A percentile compares a stretch with the other conserved stretches of the same genome.
Evolutionary conservation across 2,329 filamentous ascomycete species (phyloP).

Genomic region (Grosmannia clavigera): DNA sequence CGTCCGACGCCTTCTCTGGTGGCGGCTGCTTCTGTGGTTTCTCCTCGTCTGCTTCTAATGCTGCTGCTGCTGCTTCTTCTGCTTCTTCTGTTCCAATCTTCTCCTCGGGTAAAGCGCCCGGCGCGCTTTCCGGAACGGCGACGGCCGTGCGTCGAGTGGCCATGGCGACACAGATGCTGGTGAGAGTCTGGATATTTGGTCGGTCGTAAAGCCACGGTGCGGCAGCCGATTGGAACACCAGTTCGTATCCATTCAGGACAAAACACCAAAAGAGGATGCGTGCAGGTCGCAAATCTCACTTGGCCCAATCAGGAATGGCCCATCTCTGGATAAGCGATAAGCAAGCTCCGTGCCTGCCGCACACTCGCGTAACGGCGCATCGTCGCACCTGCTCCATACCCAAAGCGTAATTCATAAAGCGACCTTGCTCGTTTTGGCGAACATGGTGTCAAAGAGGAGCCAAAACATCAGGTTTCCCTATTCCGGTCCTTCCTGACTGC

Average conservation of each 20-base stretch:
- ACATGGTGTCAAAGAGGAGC: not conserved
- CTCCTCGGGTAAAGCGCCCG: not conserved
- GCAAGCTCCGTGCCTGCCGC: not conserved
- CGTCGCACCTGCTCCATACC: not conserved
- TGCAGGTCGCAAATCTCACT: not conserved
- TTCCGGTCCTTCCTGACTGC: not conserved
- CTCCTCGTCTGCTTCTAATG: not conserved
- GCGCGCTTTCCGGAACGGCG: not conserved
- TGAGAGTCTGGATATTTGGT: not conserved
- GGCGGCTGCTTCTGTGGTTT: constrained; percentile 44
- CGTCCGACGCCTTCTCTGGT: constrained; percentile 59
- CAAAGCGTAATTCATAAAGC: not conserved
- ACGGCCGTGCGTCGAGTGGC: constrained; percentile 5
- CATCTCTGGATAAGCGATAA: not conserved
- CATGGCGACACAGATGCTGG: constrained; percentile 5
- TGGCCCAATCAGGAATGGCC: not conserved
- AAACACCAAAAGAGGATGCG: not conserved
- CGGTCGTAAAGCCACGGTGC: not conserved
- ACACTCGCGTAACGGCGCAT: not conserved
- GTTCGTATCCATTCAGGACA: not conserved
- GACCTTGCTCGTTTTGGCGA: not conserved
- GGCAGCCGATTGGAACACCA: not conserved
- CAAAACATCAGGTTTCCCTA: not conserved
- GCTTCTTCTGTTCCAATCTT: not conserved
- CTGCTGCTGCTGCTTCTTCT: not conserved